Base-by-base conservation (phyloP, 371 early-diverging fungal genomes). In the Mortierella sp. region DNA sequence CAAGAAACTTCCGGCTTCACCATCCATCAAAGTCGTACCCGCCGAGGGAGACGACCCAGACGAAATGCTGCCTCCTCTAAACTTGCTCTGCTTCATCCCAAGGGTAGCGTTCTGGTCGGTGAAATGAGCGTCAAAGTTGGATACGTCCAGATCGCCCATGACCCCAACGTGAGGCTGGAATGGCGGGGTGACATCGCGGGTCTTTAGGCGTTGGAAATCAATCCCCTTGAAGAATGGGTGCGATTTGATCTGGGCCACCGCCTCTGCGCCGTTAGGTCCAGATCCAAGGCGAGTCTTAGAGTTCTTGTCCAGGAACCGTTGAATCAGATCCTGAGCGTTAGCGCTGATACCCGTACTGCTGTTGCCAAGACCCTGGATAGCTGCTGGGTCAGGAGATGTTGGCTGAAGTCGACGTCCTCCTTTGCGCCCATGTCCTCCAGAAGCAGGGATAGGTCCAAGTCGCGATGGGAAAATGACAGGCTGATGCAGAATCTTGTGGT, bases 191-290 rank as follows among this genome's bases (percentile, higher is more conserved):
- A 91, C 88, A 84, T 92, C 90, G 52, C 94, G 86, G 42, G 90
- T 81, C 44, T 90, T 92, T 8, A 96, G 88, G 47, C 90, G 88
- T 21, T 90, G 87, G 95, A 96, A 97, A 65, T 94, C 91, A 28
- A 97, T 87, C 21, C 89, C 91, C 28, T 90, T 90, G 85, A 97
- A 97, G 91, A 96, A 97, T 9, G 93, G 89, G 80, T 96, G 96
- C 4, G 88, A 86, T 87, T 94, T 95, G 79, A 97, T 94, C 72
- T 92, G 94, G n/a, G 87, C 89, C 24, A 90, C 91, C 13, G 93
- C 95, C 7, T 83, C 86, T 4, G 84, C 79, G 19, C 85, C 71
- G n/a, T 48, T 79, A 21, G 74, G 55, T 31, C 80, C 86, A 21
- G 82, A 81, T 14, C 94, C 95, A 14, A 95, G 82, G 44, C 95